These are phyloP conservation scores for Suillus hirtellus DNA, from an alignment of 768 basidiomycete species.

Conservation along the genomic window DNA sequence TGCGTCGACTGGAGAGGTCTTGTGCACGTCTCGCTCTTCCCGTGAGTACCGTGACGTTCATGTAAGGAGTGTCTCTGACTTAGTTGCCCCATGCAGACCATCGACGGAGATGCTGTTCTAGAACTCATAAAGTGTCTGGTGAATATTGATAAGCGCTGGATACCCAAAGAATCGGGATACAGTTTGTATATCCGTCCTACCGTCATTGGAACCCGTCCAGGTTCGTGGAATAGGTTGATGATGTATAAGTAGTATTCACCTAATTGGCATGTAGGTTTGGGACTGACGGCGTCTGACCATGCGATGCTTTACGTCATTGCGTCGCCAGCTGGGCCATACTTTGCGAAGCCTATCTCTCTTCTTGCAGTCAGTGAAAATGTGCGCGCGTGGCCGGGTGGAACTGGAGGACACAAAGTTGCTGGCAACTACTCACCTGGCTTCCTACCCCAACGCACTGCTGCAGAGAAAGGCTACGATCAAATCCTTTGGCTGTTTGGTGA, in stretches of 20 bases:
- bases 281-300: slow-evolving; percentile 74
- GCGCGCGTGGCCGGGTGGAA: slow-evolving; percentile 86
- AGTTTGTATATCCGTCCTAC: slow-evolving; percentile 89
- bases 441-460: slow-evolving; percentile 64
- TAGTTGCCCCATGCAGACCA: slow-evolving; percentile 28
- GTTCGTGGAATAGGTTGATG: slow-evolving; percentile 21
- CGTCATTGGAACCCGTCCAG: slow-evolving; percentile 50
- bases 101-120: slow-evolving; percentile 48
- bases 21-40: slow-evolving; percentile 74
- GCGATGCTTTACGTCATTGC: slow-evolving; percentile 86
- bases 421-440: slow-evolving; percentile 65
- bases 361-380: slow-evolving; percentile 70
- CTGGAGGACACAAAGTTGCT: slow-evolving; percentile 61
- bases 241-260: not conserved
- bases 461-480: slow-evolving; percentile 70
- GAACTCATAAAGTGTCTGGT: slow-evolving; percentile 68
- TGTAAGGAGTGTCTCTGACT: not conserved
- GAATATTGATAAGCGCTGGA: slow-evolving; percentile 76
- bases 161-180: slow-evolving; percentile 70
- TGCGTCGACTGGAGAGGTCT: slow-evolving; percentile 75
- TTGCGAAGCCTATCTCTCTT: slow-evolving; percentile 53
- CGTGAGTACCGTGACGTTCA: slow-evolving; percentile 36
- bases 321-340: slow-evolving; percentile 58
- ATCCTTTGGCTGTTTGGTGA: slow-evolving; percentile 78
- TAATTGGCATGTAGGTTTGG: slow-evolving; percentile 40